Conservation (phyloP, 2,329 filamentous ascomycete genomes). For the Aspergillus fumigatiaffinis region DNA sequence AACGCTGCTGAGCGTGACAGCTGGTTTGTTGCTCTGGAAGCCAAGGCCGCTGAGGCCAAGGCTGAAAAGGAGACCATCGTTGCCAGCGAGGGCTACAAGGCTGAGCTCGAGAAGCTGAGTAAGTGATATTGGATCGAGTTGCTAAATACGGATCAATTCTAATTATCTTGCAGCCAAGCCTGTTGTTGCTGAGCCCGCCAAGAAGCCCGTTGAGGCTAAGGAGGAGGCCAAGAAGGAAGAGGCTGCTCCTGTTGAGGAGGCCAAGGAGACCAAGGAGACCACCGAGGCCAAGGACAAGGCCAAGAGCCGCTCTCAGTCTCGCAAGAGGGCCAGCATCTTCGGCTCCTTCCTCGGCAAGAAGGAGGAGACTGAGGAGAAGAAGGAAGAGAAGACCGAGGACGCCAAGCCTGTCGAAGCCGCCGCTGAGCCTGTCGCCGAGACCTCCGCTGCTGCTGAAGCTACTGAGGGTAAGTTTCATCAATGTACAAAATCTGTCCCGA, state of each 20-base stretch:
- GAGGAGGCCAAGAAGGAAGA: slow-evolving; percentile 39
- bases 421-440: slow-evolving; percentile 42
- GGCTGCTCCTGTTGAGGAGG: slow-evolving; percentile 42
- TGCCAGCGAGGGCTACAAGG: slow-evolving; percentile 84
- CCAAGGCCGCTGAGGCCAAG: slow-evolving; percentile 81
- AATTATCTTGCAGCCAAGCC: slow-evolving; percentile 30
- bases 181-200: slow-evolving; percentile 21
- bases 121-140: slow-evolving; percentile 29
- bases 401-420: slow-evolving; percentile 42
- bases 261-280: slow-evolving; percentile 44
- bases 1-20: slow-evolving; percentile 76
- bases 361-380: slow-evolving; percentile 47
- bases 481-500: neutral
- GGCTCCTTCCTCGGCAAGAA: slow-evolving; percentile 57
- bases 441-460: slow-evolving; percentile 26
- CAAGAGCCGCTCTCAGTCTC: slow-evolving; percentile 58
- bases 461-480: slow-evolving; percentile 16
- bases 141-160: slow-evolving; percentile 1
- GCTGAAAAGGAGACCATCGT: slow-evolving; percentile 68
- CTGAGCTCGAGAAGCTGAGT: slow-evolving; percentile 69
- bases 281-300: slow-evolving; percentile 35
- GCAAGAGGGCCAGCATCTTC: slow-evolving; percentile 50
- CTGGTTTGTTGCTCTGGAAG: slow-evolving; percentile 83
- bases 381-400: slow-evolving; percentile 38
- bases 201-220: slow-evolving; percentile 22